Percentiles rank a stretch among this genome's conserved stretches.
phyloP scores from a whole-genome alignment of 176 grass and related monocot species.

The Carex kokanica region DNA sequence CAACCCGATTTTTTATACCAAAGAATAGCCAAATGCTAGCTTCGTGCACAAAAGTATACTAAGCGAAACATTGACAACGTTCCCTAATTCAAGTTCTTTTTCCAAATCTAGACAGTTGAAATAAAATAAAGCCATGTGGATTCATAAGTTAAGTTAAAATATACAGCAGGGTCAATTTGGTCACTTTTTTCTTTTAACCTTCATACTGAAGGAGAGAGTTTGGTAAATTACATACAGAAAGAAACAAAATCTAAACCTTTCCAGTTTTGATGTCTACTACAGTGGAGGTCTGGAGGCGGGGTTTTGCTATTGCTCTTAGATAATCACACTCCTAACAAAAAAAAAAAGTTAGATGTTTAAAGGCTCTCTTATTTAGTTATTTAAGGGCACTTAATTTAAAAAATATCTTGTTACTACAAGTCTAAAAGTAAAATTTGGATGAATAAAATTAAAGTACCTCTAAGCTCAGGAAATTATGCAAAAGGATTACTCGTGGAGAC shows the following conservation, averaged over 20 bases:
- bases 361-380: background rate
- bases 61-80: background rate
- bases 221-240: constrained; percentile 2
- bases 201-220: background rate
- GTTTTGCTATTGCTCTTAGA: constrained; percentile 82
- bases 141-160: background rate
- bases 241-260: constrained; percentile 38
- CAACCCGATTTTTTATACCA: background rate
- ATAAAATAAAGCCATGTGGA: background rate
- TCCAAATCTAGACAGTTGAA: background rate
- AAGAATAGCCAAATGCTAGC: background rate
- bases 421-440: background rate
- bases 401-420: background rate
- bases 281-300: constrained; percentile 60
- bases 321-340: constrained; percentile 83
- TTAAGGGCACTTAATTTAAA: background rate
- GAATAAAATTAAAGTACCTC: constrained; percentile 27
- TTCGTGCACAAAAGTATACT: background rate
- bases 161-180: background rate
- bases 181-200: background rate
- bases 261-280: constrained; percentile 75
- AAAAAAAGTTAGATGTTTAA: constrained; percentile 17
- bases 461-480: constrained; percentile 39
- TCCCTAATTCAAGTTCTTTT: background rate
- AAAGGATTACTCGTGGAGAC: constrained; percentile 38